phyloP scores from a whole-genome alignment of 139 green algal species.

The Pseudopediastrum boryanum region DNA sequence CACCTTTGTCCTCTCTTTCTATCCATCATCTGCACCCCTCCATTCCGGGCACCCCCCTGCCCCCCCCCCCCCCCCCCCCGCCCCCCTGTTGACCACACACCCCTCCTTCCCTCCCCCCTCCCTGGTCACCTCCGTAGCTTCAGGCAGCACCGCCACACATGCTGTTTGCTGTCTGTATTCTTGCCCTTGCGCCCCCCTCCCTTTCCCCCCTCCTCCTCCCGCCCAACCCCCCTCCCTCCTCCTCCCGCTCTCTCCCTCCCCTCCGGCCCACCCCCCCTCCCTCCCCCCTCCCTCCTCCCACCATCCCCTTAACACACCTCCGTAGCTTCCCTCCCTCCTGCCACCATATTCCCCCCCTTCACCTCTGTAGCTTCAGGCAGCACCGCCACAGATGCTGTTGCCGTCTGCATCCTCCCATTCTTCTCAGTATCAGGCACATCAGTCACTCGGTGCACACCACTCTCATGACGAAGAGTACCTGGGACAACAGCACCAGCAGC shows the following conservation, averaged over 20 bases:
- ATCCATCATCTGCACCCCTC: background rate
- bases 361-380: constrained; percentile 82
- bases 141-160: too few relatives aligned
- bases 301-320: constrained; percentile 80
- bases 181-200: too few relatives aligned
- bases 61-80: constrained; percentile 76
- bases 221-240: background rate
- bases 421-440: constrained; percentile 92
- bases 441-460: constrained; percentile 94
- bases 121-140: too few relatives aligned
- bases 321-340: background rate
- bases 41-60: background rate
- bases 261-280: background rate
- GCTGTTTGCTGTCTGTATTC: too few relatives aligned
- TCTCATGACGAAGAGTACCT: constrained; percentile 81
- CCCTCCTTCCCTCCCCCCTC: too few relatives aligned
- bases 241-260: background rate
- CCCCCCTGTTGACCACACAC: too few relatives aligned
- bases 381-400: constrained; percentile 87
- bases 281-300: constrained; percentile 33
- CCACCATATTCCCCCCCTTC: background rate
- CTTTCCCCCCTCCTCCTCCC: background rate
- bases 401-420: constrained; percentile 91
- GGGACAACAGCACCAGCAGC: constrained; percentile 21
- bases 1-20: background rate